phyloP scores from a whole-genome alignment of 805 yeast genomes.

The Yarrowia hollandica region DNA sequence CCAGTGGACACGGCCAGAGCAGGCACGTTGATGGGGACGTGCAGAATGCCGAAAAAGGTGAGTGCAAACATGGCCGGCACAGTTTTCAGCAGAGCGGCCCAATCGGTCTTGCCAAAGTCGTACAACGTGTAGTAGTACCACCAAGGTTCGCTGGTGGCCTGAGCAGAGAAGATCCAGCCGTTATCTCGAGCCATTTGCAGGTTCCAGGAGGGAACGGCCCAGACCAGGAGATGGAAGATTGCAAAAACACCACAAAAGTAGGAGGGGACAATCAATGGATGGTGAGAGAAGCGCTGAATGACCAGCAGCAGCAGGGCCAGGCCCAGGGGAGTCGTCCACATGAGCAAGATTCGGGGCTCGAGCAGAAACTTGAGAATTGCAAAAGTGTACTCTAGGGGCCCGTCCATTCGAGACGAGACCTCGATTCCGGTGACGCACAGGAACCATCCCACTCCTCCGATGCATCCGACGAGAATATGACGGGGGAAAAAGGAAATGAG shows the following conservation, averaged over 20 bases:
- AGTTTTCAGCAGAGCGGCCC: conserved; percentile 65
- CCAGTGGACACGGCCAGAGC: conserved; percentile 90
- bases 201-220: conserved; percentile 63
- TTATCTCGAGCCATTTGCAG: conserved; percentile 59
- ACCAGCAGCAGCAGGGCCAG: conserved; percentile 62
- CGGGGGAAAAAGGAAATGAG: conserved; percentile 94
- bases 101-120: conserved; percentile 68
- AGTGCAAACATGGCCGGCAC: conserved; percentile 93
- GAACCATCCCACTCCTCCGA: conserved; percentile 98
- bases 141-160: conserved; percentile 75
- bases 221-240: conserved; percentile 66
- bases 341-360: conserved; percentile 48
- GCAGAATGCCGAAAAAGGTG: conserved; percentile 92
- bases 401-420: conserved; percentile 79
- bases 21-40: conserved; percentile 97
- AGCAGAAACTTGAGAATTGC: conserved; percentile 44
- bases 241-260: conserved; percentile 73
- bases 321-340: conserved; percentile 70
- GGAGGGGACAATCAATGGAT: conserved; percentile 76
- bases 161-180: conserved; percentile 85
- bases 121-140: conserved; percentile 76
- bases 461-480: conserved; percentile 93
- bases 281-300: conserved; percentile 62
- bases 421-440: conserved; percentile 86
- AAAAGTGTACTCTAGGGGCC: conserved; percentile 64